These are phyloP conservation scores for Herpetomonas tarakana DNA, from an alignment of 208 protist genomes.

Conservation along the genomic window DNA sequence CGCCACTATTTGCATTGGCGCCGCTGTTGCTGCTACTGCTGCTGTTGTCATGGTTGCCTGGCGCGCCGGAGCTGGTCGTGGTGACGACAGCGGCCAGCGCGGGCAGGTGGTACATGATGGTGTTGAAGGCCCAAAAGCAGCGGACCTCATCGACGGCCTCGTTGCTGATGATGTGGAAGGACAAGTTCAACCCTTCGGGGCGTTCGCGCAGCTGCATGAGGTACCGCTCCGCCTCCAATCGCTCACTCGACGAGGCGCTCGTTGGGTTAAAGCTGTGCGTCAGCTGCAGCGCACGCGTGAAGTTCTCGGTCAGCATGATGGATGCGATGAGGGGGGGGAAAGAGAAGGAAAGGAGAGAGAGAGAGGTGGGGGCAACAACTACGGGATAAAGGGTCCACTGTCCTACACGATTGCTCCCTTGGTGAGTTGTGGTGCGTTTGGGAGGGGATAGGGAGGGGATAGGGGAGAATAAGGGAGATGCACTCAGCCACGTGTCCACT, in stretches of 20 bases:
- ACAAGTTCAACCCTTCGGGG: conserved; percentile 59
- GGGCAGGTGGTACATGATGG: conserved; percentile 67
- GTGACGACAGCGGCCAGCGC: neutral
- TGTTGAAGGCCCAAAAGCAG: conserved; percentile 86
- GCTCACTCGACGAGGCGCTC: conserved; percentile 24
- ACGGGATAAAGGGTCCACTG: too few relatives aligned
- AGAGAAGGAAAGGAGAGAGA: neutral
- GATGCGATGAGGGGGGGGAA: neutral
- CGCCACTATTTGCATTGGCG: too few relatives aligned
- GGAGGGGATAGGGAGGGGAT: neutral
- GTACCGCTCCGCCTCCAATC: conserved; percentile 62
- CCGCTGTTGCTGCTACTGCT: too few relatives aligned
- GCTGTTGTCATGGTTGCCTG: neutral
- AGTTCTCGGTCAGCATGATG: conserved; percentile 34
- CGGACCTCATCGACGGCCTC: conserved; percentile 52
- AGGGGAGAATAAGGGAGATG: conserved; percentile 4
- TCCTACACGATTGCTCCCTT: too few relatives aligned
- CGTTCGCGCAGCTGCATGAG: conserved; percentile 58
- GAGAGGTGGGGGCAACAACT: conserved; percentile 1
- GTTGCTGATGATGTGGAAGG: conserved; percentile 69
- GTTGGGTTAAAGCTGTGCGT: conserved; percentile 44
- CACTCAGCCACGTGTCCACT: neutral
- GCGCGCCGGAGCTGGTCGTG: neutral
- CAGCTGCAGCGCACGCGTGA: conserved; percentile 61
- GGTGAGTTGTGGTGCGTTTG: too few relatives aligned